Percentiles rank a stretch among this genome's conserved stretches.
These are phyloP conservation scores for Cryptosporidium ryanae DNA, from an alignment of 169 alveolate genomes.

Conservation along the genomic window DNA sequence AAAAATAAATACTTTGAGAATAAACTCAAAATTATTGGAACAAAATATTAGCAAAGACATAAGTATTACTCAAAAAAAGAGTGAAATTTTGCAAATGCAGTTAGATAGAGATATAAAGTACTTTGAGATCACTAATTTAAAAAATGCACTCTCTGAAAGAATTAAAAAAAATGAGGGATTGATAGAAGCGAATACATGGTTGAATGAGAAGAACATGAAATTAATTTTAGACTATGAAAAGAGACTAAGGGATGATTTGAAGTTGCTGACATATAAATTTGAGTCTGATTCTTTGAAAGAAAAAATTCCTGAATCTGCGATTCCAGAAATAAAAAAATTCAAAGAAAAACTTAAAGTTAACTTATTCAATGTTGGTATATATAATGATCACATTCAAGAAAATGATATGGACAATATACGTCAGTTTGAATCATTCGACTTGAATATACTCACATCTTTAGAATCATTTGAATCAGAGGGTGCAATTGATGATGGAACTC, in stretches of 20 bases:
- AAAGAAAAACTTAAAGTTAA: constrained; percentile 36
- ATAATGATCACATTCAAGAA: constrained; percentile 31
- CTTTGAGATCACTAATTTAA: constrained; percentile 55
- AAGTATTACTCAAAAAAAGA: constrained; percentile 44
- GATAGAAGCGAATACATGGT: constrained; percentile 58
- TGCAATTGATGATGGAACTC: constrained; percentile 57
- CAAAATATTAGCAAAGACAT: constrained; percentile 49
- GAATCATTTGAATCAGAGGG: constrained; percentile 66
- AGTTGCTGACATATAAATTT: constrained; percentile 17
- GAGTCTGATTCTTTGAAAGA: constrained; percentile 33
- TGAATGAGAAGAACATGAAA: constrained; percentile 29
- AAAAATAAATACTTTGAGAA: constrained; percentile 46
- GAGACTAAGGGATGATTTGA: constrained; percentile 47
- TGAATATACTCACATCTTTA: neutral
- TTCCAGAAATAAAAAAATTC: constrained; percentile 51
- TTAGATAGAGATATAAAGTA: constrained; percentile 62
- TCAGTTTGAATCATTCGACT: constrained; percentile 38
- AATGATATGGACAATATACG: constrained; percentile 46
- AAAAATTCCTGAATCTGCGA: constrained; percentile 38
- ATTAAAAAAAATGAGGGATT: constrained; percentile 43
- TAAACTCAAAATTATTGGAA: constrained; percentile 44
- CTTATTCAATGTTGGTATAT: constrained; percentile 24
- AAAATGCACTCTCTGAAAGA: constrained; percentile 50
- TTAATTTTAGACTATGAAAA: constrained; percentile 19
- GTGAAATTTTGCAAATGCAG: constrained; percentile 42